Evolutionary conservation across 2,329 filamentous ascomycete species (phyloP).

Genomic region (Biscogniauxia sp.): DNA sequence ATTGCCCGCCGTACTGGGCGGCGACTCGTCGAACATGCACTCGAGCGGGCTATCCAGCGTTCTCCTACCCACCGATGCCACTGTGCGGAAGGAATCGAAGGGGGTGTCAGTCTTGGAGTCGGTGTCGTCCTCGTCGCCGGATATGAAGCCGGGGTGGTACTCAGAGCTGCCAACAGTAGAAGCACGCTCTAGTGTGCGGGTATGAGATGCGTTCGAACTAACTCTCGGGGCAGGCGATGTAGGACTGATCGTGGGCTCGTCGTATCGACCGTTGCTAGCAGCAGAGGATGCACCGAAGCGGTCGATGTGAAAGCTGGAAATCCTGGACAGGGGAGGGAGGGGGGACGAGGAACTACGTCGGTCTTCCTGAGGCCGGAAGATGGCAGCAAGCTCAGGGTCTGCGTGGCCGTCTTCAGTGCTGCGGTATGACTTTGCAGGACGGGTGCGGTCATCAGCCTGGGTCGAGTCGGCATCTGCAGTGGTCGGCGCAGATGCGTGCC

Average conservation of each 20-base stretch:
- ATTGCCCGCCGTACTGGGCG: constrained; percentile 55
- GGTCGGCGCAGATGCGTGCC: constrained; percentile 54
- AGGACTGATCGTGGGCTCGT: constrained; percentile 18
- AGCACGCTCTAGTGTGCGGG: constrained; percentile 48
- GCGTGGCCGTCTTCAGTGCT: constrained; percentile 27
- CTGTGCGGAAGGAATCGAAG: constrained; percentile 73
- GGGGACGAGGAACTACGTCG: constrained; percentile 54
- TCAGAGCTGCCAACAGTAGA: constrained; percentile 71
- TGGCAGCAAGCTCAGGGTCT: constrained; percentile 32
- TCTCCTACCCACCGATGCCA: constrained; percentile 64
- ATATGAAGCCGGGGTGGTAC: constrained; percentile 64
- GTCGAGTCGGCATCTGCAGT: constrained; percentile 24
- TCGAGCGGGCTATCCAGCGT: constrained; percentile 70
- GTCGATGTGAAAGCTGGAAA: constrained; percentile 56
- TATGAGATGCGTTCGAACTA: constrained; percentile 28
- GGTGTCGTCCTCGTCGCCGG: constrained; percentile 73
- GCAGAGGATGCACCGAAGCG: constrained; percentile 46
- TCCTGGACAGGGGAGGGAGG: constrained; percentile 50
- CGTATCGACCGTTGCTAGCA: constrained; percentile 32
- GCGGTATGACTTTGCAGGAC: constrained; percentile 27
- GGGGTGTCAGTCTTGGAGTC: constrained; percentile 75
- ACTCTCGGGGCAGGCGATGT: constrained; percentile 21
- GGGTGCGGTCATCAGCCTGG: constrained; percentile 24
- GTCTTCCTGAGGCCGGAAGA: constrained; percentile 31
- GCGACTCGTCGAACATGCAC: constrained; percentile 79